Percentiles rank a stretch among this genome's conserved stretches.
These are phyloP conservation scores for Ophiostoma ips DNA, from an alignment of 2,329 filamentous ascomycete genomes.

Conservation along the genomic window DNA sequence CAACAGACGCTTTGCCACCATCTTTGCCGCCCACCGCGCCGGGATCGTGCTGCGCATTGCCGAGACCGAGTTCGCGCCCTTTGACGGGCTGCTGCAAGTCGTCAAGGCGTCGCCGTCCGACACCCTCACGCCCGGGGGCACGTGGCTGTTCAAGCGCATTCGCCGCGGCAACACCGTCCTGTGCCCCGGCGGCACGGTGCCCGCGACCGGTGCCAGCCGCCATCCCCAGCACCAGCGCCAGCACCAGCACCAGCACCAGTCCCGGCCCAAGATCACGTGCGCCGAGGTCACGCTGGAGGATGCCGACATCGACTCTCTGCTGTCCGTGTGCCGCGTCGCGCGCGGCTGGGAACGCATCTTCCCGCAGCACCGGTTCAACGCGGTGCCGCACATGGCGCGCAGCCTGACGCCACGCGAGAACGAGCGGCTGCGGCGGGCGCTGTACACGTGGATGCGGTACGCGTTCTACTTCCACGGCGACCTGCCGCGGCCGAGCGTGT, in stretches of 20 bases:
- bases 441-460: constrained; percentile 43
- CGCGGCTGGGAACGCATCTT: constrained; percentile 27
- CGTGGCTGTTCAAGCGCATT: constrained; percentile 26
- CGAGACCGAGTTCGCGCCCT: constrained; percentile 27
- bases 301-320: constrained; percentile 18
- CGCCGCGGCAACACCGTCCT: constrained; percentile 22
- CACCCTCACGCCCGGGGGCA: constrained; percentile 18
- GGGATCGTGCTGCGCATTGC: constrained; percentile 30
- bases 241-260: no score
- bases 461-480: constrained; percentile 37
- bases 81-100: constrained; percentile 32
- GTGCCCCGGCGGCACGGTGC: constrained; percentile 10
- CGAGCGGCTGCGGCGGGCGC: constrained; percentile 32
- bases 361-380: constrained; percentile 25
- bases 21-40: constrained; percentile 28
- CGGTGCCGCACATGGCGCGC: constrained; percentile 29
- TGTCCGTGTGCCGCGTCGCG: constrained; percentile 21
- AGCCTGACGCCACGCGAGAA: constrained; percentile 29
- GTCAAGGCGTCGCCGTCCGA: constrained; percentile 29
- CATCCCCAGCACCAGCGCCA: no score
- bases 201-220: background rate
- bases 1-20: constrained; percentile 24
- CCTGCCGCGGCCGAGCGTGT: constrained; percentile 17
- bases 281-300: constrained; percentile 13
- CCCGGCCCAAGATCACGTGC: constrained; percentile 1